Conservation (phyloP, 257 asterid species). For the Penstemon barbatus region DNA sequence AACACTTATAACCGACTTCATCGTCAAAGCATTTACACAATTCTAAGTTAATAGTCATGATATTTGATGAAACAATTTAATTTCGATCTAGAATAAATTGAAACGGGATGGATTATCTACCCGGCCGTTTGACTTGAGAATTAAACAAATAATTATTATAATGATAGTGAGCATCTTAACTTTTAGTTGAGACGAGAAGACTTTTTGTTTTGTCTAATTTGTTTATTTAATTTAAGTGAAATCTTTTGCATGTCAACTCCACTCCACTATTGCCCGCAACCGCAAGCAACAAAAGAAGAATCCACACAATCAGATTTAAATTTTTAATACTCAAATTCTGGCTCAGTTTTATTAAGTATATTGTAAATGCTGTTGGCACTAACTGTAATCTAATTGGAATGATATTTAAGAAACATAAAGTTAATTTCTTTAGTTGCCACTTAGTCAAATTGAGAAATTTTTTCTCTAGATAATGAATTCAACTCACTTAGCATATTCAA, state of each 20-base stretch:
- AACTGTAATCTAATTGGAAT: conserved; percentile 21
- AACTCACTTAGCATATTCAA: conserved; percentile 12
- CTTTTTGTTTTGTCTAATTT: conserved; percentile 28
- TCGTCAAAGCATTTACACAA: no score
- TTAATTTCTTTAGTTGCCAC: conserved; percentile 12
- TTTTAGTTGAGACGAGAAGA: conserved; percentile 26
- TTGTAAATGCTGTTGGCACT: conserved; percentile 56
- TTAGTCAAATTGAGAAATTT: conserved; percentile 28
- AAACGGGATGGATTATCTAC: not conserved
- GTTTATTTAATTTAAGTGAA: conserved; percentile 24
- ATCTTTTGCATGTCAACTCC: conserved; percentile 72
- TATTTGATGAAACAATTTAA: no score
- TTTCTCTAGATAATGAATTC: not conserved
- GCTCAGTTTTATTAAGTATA: conserved; percentile 27
- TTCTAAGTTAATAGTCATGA: no score
- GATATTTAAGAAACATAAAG: not conserved
- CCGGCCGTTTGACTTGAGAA: conserved; percentile 32
- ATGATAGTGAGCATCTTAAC: conserved; percentile 34
- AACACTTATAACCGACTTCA: no score
- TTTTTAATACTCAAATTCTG: conserved; percentile 28
- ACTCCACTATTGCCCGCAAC: conserved; percentile 49
- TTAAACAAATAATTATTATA: not conserved
- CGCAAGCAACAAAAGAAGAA: conserved; percentile 38
- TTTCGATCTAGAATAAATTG: no score
- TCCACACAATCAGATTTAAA: conserved; percentile 33